phyloP scores from a whole-genome alignment of 495 filamentous ascomycete genomes.

The Thozetella sp. region DNA sequence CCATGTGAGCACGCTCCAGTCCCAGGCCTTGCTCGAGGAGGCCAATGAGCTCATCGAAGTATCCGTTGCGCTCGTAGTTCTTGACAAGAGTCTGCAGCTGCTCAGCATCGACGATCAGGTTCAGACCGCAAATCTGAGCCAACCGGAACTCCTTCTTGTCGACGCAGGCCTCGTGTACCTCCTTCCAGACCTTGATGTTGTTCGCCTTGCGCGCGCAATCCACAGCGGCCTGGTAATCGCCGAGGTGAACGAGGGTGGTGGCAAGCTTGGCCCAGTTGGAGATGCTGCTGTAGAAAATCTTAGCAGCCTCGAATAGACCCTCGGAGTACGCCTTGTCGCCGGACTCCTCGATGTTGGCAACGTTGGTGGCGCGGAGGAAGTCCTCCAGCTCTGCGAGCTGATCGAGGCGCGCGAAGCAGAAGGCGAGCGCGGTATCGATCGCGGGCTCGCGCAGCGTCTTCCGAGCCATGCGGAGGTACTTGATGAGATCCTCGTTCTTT shows the following conservation, averaged over 20 bases:
- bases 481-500: constrained; percentile 97
- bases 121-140: constrained; percentile 98
- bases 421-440: constrained; percentile 92
- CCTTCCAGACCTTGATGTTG: constrained; percentile 99
- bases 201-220: constrained; percentile 99
- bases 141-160: constrained; percentile 99
- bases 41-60: constrained; percentile 96
- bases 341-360: constrained; percentile 91
- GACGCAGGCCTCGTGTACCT: constrained; percentile 97
- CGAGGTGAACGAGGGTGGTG: constrained; percentile 92
- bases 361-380: constrained; percentile 92
- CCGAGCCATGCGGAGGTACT: constrained; percentile 94
- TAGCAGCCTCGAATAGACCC: constrained; percentile 92
- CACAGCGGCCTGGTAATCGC: constrained; percentile 96
- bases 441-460: constrained; percentile 93
- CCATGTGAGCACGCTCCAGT: constrained; percentile 78
- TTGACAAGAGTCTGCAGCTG: constrained; percentile 91
- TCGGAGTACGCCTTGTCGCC: constrained; percentile 98
- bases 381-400: constrained; percentile 94
- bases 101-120: constrained; percentile 97
- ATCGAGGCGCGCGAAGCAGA: constrained; percentile 89
- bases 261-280: constrained; percentile 99
- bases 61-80: constrained; percentile 96
- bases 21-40: constrained; percentile 95
- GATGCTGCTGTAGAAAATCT: constrained; percentile 98